Base-by-base conservation (phyloP, 495 filamentous ascomycete species). In the Hypomontagnella submonticulosa region DNA sequence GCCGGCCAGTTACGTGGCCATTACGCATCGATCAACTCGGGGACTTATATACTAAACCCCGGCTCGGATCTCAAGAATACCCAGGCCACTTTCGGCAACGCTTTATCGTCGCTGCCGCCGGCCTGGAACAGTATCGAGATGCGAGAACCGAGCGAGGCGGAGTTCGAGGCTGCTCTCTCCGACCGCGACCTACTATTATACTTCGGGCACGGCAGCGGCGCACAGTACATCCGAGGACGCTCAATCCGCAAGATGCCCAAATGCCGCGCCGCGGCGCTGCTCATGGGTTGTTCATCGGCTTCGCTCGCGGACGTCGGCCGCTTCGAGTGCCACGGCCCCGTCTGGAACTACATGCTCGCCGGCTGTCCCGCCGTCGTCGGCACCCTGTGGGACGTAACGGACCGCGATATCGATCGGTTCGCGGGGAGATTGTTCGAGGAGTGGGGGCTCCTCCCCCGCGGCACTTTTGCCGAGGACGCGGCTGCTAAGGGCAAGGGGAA, bases 321-420 rank as follows among this genome's bases (percentile, higher is more conserved):
- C 61, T 96, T 96, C 69, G 92, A 97, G 71, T 89, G 90, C 1
- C 89, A 90, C 67, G 95, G 95, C 0, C 92, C 91, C 33, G 89
- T 91, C n/a, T 85, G 93, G 75, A 91, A 91, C 61, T 98, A 97
- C 76, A 85, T 98, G 76, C 84, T 93, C 34, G 92, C 92, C 0
- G 94, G 93, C 5, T 85, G 83, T 51, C 88, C 91, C 2, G 92
- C 93, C 8, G 82, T 97, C 13, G 87, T 97, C 0, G 94, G 90
- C 16, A 97, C 91, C 4, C 80, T 99, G 34, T 99, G 95, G 95
- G 95, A 99, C 75, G 95, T 99, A 16, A 99, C 96, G 10, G 95
- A 99, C 69, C 89, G 90, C 65, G 95, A 99, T 73, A 95, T 96
- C 68, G 95, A 99, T 79, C 88, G 93, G 34, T 96, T 97, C 72